Evolutionary conservation across 306 rosid genomes (phyloP).

Genomic region (Lagenaria siceraria): DNA sequence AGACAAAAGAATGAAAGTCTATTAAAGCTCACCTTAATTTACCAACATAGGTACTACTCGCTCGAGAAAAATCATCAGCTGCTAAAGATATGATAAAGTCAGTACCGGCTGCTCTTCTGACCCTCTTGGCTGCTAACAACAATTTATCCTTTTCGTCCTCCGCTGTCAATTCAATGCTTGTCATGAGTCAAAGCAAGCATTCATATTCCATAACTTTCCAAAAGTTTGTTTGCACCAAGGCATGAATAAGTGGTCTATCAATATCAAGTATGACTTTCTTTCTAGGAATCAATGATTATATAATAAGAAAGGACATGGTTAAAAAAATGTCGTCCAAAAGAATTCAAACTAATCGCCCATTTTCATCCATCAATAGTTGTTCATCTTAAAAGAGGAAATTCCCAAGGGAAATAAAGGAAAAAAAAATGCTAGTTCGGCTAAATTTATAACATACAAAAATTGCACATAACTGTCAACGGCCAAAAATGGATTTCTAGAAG

Average conservation of each 20-base stretch:
- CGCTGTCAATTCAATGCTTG: constrained; percentile 31
- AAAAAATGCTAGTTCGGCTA: neutral
- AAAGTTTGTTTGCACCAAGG: neutral
- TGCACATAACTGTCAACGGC: neutral
- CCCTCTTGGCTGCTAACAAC: constrained; percentile 74
- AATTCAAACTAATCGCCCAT: neutral
- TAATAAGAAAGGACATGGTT: neutral
- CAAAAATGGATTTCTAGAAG: constrained; percentile 11
- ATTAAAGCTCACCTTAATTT: constrained; percentile 50
- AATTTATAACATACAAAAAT: neutral
- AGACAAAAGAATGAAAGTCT: neutral
- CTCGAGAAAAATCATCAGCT: constrained; percentile 54
- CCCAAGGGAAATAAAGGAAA: neutral
- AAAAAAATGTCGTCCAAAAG: neutral
- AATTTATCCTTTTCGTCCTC: constrained; percentile 58
- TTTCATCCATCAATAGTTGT: neutral
- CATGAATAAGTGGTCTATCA: neutral
- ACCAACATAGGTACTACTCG: constrained; percentile 54
- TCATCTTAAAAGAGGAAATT: neutral
- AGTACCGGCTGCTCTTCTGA: constrained; percentile 68
- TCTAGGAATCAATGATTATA: neutral
- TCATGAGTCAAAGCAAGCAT: constrained; percentile 9
- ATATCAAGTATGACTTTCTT: neutral
- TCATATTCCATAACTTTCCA: neutral
- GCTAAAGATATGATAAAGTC: constrained; percentile 61